phyloP scores from a whole-genome alignment of 1,284 basidiomycete genomes.

The Cystobasidiaceae sp. region DNA sequence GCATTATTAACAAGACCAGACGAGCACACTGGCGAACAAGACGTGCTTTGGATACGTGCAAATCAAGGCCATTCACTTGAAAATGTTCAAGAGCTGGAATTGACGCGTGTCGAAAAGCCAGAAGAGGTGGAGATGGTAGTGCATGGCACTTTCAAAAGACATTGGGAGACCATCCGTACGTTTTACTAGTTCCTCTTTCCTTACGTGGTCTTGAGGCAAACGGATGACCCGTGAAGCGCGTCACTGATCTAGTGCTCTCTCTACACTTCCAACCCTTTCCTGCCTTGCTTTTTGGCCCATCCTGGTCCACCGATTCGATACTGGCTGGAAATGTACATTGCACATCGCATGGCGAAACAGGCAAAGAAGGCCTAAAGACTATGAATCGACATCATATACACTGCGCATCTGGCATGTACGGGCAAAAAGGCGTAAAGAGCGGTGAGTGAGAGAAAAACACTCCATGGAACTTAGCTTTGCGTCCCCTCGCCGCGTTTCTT shows the following conservation, averaged over 20 bases:
- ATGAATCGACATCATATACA: constrained; percentile 87
- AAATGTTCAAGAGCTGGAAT: constrained; percentile 63
- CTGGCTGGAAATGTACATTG: no score
- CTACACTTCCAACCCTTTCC: no score
- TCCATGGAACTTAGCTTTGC: no score
- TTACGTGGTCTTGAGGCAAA: neutral
- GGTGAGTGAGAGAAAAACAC: no score
- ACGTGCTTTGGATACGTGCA: constrained; percentile 78
- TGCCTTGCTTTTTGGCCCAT: no score
- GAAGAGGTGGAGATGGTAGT: constrained; percentile 69
- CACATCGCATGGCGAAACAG: constrained; percentile 48
- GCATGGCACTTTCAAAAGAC: constrained; percentile 64
- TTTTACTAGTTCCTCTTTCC: constrained; percentile 11
- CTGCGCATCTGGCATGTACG: constrained; percentile 61
- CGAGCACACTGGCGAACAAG: constrained; percentile 41
- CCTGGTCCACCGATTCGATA: no score
- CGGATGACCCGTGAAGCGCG: no score
- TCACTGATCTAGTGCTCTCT: no score
- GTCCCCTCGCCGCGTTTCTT: no score
- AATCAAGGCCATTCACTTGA: constrained; percentile 90
- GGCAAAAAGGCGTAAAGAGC: constrained; percentile 62
- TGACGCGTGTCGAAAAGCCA: constrained; percentile 59
- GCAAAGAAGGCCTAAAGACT: constrained; percentile 65
- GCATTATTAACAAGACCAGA: constrained; percentile 61
- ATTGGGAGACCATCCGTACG: constrained; percentile 71